Evolutionary conservation across 176 grass and related monocot species (phyloP), one percentile per base, ranked within the genome.

Genomic region (Triticum monococcum): DNA sequence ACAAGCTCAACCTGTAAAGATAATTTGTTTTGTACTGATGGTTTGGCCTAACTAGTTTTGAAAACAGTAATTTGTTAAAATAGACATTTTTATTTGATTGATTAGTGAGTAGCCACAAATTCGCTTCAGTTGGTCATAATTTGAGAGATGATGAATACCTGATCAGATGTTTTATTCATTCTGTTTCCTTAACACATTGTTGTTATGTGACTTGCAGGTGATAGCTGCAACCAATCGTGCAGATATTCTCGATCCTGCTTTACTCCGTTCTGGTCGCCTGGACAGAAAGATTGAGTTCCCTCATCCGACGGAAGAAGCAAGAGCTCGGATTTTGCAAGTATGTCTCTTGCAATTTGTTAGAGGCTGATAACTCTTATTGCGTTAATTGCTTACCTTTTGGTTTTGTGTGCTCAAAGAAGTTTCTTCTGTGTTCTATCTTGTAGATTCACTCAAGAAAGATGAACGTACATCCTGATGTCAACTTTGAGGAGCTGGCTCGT

Each of bases 361-460:
- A 50, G 72, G 43, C 72, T 18, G 45, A 24, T 36, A 35, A 16
- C 31, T 81, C 6, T 23, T 75, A 28, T 72, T 64, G 17, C 17
- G 46, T 64, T 46, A 40, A 61, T 62, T 70, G 32, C 12, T 79
- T 4, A 57, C 22, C 4, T 52, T n/a, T 18, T 67, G 56, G 36
- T 54, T 52, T 52, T 64, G 14, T 71, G 43, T 28, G 64, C 25
- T 59, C 11, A 88, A 88, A 62, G n/a, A 43, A 67, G 20, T 5
- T 46, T 85, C 1, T 72, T 82, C 20, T 77, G 24, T 85, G 36
- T 30, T 23, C 18, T 60, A 31, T 48, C 69, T 69, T 88, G 41
- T 59, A 98, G 95, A 98, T 98, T 25, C 95, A 98, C 80, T 92
- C 93, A 6, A 95, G 93, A 77, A 98, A 93, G 84, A 98, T 98